These are phyloP conservation scores for Lojkania enalia DNA, from an alignment of 2,329 filamentous ascomycete genomes.

Conservation along the genomic window DNA sequence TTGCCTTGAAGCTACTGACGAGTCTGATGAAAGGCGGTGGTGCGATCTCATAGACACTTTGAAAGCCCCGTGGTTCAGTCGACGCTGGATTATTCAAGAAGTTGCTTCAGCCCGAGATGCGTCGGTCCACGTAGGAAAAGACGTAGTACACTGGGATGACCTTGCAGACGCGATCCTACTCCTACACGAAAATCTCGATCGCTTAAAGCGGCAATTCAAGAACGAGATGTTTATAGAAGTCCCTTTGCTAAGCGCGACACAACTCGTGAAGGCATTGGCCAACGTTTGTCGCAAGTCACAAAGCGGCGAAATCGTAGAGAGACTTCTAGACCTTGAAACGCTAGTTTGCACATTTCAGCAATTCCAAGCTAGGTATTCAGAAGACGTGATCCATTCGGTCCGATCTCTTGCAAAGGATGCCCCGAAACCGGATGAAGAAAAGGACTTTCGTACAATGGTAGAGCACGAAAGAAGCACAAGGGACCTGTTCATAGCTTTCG, in stretches of 20 bases:
- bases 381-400: conserved; percentile 8
- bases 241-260: conserved; percentile 6
- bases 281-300: conserved; percentile 15
- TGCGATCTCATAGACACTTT: conserved; percentile 1
- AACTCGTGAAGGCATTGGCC: conserved; percentile 13
- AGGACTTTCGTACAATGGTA: not conserved
- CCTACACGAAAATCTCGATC: conserved; percentile 13
- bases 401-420: conserved; percentile 6
- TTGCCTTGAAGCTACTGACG: not conserved
- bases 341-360: conserved; percentile 18
- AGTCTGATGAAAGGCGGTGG: not conserved
- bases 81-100: conserved; percentile 15
- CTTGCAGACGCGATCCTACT: conserved; percentile 25
- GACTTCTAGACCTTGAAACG: conserved; percentile 16
- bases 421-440: not conserved
- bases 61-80: conserved; percentile 8
- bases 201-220: conserved; percentile 9
- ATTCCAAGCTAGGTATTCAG: conserved; percentile 3
- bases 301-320: conserved; percentile 4
- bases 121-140: conserved; percentile 6
- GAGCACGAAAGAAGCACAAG: conserved; percentile 3
- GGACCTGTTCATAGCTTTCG: conserved; percentile 11
- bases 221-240: conserved; percentile 1
- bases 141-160: conserved; percentile 31
- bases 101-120: conserved; percentile 5